A percentile compares a stretch with the other conserved stretches of the same genome.
Conservation (phyloP, 257 asterid genomes). For the Eustoma russellianum region DNA sequence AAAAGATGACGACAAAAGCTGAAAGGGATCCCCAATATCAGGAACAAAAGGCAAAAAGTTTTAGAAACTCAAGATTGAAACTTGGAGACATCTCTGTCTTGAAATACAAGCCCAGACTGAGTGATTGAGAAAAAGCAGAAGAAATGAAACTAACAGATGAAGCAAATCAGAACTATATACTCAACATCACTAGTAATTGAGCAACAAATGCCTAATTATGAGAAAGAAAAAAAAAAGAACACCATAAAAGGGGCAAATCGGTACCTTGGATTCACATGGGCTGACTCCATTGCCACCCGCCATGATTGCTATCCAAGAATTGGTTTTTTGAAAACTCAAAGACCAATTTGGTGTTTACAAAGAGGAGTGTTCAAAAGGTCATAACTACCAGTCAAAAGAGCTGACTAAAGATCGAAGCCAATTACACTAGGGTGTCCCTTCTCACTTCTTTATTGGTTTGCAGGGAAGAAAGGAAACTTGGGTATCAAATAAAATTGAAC, state of each 20-base stretch:
- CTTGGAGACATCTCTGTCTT: not conserved
- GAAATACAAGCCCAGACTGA: constrained; percentile 3
- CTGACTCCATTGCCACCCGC: constrained; percentile 38
- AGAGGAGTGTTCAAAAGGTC: constrained; percentile 16
- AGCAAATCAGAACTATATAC: not conserved
- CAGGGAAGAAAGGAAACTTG: too few relatives aligned
- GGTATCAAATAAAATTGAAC: too few relatives aligned
- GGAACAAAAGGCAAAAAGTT: not conserved
- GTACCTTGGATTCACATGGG: constrained; percentile 30
- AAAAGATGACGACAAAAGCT: not conserved
- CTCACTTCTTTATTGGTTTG: constrained; percentile 13
- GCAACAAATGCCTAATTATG: not conserved
- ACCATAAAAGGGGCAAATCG: not conserved
- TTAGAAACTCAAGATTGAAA: not conserved
- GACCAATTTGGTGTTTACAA: constrained; percentile 17
- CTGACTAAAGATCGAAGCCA: not conserved
- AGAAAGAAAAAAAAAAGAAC: constrained; percentile 1
- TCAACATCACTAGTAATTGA: too few relatives aligned
- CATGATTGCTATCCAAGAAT: constrained; percentile 14
- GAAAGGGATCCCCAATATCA: not conserved
- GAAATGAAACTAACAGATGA: constrained; percentile 1
- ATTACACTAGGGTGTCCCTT: not conserved
- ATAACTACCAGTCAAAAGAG: constrained; percentile 9
- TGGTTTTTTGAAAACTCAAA: constrained; percentile 1
- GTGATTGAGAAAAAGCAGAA: not conserved